Evolutionary conservation across 2,329 filamentous ascomycete genomes (phyloP), one percentile per base, ranked within the genome.

Genomic region (Kalmusia sp.): DNA sequence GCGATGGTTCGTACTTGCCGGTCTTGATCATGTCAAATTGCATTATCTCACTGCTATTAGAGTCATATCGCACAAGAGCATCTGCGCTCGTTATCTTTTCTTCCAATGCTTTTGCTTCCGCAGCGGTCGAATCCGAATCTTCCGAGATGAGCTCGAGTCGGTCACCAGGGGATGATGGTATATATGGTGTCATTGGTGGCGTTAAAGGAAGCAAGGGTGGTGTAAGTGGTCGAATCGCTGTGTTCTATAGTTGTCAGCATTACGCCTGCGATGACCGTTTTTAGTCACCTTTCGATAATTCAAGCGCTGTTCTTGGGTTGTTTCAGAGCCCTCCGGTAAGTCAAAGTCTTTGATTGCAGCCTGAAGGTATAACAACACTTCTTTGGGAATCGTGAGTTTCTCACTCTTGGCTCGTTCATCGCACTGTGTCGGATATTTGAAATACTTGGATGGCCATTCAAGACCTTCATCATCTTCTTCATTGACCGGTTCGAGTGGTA

Each of bases 171-270:
- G 76, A 77, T 4, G 74, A 76, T 3, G 76, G 75, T 34, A 75
- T 53, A 31, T 74, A 73, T 4, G 75, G 77, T 37, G 62, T 70
- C 24, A 67, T 47, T 6, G 71, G 62, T 22, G 78, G 79, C 24
- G 78, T 77, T 3, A 76, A 50, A 15, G 80, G 78, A 15, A 82
- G 68, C 7, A 83, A 59, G 3, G 79, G 79, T n/a, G 80, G 80
- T 2, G 79, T 78, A n/a, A 80, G 9, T 14, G 70, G 69, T 27
- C 67, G 64, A 4, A 61, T 33, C 24, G 43, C 57, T 34, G 49
- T 45, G 22, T 68, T 66, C 76, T 78, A 40, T 3, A 31, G 3
- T 3, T 17, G 25, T 63, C 21, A 71, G 71, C 47, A 63, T 30
- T 28, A 1, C 21, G 12, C 30, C 7, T 21, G n/a, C n/a, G 15